A percentile compares a stretch with the other conserved stretches of the same genome.
Conservation (phyloP, 2,329 filamentous ascomycete species). For the Chrysoporthe deuterocubensis region DNA sequence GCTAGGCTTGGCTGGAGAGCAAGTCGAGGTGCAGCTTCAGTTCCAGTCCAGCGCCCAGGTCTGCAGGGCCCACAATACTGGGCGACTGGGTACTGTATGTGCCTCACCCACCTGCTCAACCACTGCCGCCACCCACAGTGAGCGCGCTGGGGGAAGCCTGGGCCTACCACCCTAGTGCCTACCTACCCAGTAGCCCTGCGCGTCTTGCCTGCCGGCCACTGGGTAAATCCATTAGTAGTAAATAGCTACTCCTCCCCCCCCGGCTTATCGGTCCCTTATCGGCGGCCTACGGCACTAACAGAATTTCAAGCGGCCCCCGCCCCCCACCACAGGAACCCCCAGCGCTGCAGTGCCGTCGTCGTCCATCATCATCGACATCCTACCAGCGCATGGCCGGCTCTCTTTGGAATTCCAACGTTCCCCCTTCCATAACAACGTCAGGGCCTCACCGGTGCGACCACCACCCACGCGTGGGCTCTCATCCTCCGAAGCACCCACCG, state of each 20-base stretch:
- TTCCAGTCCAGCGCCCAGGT: constrained; percentile 6
- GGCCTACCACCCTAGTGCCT: too few relatives aligned
- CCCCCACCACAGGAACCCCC: constrained; percentile 13
- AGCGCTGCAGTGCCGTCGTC: not conserved
- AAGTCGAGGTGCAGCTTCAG: constrained; percentile 1
- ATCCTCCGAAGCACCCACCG: too few relatives aligned
- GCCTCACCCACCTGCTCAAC: too few relatives aligned
- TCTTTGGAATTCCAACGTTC: not conserved
- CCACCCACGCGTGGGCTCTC: not conserved
- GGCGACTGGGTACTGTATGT: too few relatives aligned
- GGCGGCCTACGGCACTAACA: constrained; percentile 9
- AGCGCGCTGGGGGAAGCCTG: too few relatives aligned
- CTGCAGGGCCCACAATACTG: constrained; percentile 8
- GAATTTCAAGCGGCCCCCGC: constrained; percentile 7
- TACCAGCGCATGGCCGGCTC: not conserved
- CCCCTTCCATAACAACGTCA: not conserved
- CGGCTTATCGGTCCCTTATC: constrained; percentile 13
- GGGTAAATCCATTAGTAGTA: not conserved
- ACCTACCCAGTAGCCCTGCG: too few relatives aligned
- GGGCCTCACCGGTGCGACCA: not conserved
- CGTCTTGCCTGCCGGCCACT: not conserved
- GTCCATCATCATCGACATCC: too few relatives aligned
- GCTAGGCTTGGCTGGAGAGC: not conserved
- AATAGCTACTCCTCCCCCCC: not conserved
- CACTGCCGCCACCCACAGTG: constrained; percentile 6